Base-by-base conservation (phyloP, 2,329 filamentous ascomycete species). In the Penicillium expansum region DNA sequence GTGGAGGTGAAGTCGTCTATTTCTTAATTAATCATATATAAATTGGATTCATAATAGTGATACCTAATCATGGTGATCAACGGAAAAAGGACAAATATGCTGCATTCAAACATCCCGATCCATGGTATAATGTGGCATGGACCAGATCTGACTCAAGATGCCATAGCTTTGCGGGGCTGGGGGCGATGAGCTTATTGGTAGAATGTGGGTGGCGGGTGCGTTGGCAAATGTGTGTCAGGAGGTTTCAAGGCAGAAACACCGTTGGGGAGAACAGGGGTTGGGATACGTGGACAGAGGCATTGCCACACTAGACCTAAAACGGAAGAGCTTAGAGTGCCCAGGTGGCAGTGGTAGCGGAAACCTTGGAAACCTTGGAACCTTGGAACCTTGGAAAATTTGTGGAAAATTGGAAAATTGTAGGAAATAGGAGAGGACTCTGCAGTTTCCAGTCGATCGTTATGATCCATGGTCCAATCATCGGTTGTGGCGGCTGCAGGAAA, bases 171-270 rank as follows among this genome's bases (percentile, higher is more conserved):
- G 54, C 29, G 48, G 54, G 54, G 44, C 47, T 55, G 44, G 51
- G 22, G 18, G 16, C 22, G 8, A 27, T 37, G n/a, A 30, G 13
- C 13, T 42, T 22, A 50, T 50, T 50, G 48, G 48, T 18, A n/a
- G 48, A 50, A 41, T 50, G 48, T 13, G 13, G 9, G 50, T 35
- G 50, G 52, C 37, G 45, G 35, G 39, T 56, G 54, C n/a, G 54
- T 53, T 56, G 54, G 54, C 54, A 56, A 47, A 53, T 47, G 54
- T 52, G 48, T 52, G 48, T 56, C 54, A 56, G 54, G 49, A 56
- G 55, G 55, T 57, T 53, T 54, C 45, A 43, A 50, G 52, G 52
- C 38, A 50, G 37, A 50, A 33, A 49, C 29, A 20, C 50, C 50
- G 50, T 52, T 52, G 32, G n/a, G n/a, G 29, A 14, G 20, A 49